These are phyloP conservation scores for Eucalyptus cloeziana DNA, from an alignment of 345 rosid species.

Conservation along the genomic window DNA sequence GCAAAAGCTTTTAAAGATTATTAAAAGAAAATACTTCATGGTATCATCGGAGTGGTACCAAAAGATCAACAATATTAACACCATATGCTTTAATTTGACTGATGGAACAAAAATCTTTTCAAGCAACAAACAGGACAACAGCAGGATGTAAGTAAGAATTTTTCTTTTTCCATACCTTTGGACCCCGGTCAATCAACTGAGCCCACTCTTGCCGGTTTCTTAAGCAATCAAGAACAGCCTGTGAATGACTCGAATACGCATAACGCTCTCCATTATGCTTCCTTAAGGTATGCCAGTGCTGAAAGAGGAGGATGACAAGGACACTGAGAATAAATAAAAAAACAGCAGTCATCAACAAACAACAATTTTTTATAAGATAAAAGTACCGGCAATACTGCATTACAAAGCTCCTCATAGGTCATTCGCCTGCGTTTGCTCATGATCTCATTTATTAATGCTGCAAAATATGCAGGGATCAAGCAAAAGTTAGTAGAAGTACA, in stretches of 20 bases:
- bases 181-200: conserved; percentile 95
- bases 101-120: background rate
- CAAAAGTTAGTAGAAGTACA: background rate
- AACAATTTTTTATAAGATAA: background rate
- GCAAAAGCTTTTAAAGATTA: background rate
- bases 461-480: background rate
- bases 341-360: background rate
- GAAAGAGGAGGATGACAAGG: conserved; percentile 8
- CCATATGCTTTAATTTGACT: background rate
- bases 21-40: background rate
- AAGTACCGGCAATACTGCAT: conserved; percentile 86
- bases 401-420: conserved; percentile 92
- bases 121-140: background rate
- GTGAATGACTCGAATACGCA: conserved; percentile 96
- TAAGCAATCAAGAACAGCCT: conserved; percentile 98
- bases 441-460: conserved; percentile 80
- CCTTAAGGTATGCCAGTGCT: conserved; percentile 97
- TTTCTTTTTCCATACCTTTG: conserved; percentile 45
- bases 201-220: conserved; percentile 98
- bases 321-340: background rate
- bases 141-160: background rate
- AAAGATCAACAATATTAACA: background rate
- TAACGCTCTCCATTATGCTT: conserved; percentile 98
- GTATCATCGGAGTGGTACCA: background rate
- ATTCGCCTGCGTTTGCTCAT: conserved; percentile 92